These are phyloP conservation scores for Prunus mira DNA, from an alignment of 306 rosid species.

Conservation along the genomic window DNA sequence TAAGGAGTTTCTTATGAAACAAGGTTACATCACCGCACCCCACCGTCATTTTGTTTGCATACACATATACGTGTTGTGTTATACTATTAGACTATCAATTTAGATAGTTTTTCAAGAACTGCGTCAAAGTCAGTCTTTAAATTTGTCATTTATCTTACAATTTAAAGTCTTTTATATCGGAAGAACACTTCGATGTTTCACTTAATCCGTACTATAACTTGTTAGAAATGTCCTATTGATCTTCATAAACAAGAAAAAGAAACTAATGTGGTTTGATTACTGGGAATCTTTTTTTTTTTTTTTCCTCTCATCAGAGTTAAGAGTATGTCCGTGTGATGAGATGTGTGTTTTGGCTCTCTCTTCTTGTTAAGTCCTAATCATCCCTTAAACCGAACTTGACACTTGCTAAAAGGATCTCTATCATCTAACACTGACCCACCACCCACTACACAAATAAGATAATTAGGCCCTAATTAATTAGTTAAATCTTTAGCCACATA, in stretches of 20 bases:
- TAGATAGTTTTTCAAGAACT: no score
- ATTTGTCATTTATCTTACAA: no score
- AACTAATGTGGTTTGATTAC: no score
- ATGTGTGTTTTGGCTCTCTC: neutral
- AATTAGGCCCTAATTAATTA: neutral
- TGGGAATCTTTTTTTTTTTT: no score
- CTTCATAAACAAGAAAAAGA: no score
- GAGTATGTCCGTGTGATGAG: neutral
- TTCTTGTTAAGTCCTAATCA: neutral
- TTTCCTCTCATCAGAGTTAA: neutral
- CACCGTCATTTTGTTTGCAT: neutral
- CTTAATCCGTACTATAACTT: no score
- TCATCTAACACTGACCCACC: slow-evolving; percentile 13
- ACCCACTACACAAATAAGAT: slow-evolving; percentile 12
- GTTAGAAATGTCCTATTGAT: no score
- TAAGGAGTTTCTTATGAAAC: slow-evolving; percentile 18
- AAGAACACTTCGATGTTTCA: no score
- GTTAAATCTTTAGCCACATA: neutral
- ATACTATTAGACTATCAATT: no score
- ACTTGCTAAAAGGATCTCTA: neutral
- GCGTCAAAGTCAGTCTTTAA: no score
- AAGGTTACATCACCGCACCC: slow-evolving; percentile 15
- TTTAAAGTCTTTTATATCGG: no score
- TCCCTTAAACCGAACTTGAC: neutral
- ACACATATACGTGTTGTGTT: neutral